Evolutionary conservation across 2,329 filamentous ascomycete species (phyloP).

Genomic region (Aureobasidium sp.): DNA sequence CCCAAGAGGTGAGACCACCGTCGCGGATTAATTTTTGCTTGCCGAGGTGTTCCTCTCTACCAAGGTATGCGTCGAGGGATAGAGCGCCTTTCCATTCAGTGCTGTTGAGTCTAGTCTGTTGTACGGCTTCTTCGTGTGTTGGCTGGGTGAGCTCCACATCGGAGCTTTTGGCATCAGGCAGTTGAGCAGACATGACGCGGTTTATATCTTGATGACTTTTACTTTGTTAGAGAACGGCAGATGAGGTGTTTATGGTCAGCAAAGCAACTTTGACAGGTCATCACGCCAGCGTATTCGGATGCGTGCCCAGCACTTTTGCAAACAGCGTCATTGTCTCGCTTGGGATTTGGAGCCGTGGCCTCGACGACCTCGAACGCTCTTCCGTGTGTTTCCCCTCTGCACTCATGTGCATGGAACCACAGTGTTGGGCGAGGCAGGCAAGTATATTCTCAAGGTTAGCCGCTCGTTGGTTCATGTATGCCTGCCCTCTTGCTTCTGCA

Average conservation of each 20-base stretch:
- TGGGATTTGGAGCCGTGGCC: not conserved
- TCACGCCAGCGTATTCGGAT: not conserved
- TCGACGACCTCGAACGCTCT: not conserved
- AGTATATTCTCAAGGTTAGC: not conserved
- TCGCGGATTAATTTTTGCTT: conserved; percentile 45
- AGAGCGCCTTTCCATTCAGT: conserved; percentile 51
- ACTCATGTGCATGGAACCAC: not conserved
- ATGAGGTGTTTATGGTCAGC: not conserved
- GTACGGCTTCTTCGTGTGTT: conserved; percentile 45
- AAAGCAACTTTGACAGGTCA: not conserved
- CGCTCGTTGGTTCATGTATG: not conserved
- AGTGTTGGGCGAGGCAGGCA: not conserved
- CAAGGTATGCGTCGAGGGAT: conserved; percentile 47
- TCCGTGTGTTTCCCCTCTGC: not conserved
- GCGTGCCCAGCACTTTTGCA: not conserved
- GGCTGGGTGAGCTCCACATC: conserved; percentile 47
- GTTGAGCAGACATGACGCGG: not conserved
- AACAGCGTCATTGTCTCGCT: not conserved
- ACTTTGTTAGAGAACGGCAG: not conserved
- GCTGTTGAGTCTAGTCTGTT: conserved; percentile 47
- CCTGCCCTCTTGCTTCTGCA: not conserved
- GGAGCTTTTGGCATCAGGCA: conserved; percentile 20
- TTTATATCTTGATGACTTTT: not conserved
- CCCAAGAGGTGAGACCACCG: conserved; percentile 51
- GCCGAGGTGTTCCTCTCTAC: conserved; percentile 47